Percentiles rank a stretch among this genome's conserved stretches.
Evolutionary conservation across 2,329 filamentous ascomycete species (phyloP).

Genomic region (Sclerotinia minor): DNA sequence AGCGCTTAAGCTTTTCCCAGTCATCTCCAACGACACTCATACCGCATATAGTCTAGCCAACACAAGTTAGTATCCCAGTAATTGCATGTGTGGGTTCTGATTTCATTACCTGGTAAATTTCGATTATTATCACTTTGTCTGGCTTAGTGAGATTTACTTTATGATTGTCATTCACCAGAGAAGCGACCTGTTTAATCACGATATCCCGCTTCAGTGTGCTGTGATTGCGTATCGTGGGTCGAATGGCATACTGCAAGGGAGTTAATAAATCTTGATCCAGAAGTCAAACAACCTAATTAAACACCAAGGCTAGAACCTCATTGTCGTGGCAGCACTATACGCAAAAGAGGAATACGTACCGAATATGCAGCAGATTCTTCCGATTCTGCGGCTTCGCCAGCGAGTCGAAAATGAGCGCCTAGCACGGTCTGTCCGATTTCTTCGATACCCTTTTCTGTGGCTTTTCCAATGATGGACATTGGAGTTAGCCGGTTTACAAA

Average conservation of each 20-base stretch:
- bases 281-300: slow-evolving; percentile 16
- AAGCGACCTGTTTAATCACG: slow-evolving; percentile 68
- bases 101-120: slow-evolving; percentile 69
- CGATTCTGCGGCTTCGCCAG: slow-evolving; percentile 38
- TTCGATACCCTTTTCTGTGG: slow-evolving; percentile 66
- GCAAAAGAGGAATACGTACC: slow-evolving; percentile 25
- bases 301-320: slow-evolving; percentile 9
- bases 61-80: slow-evolving; percentile 28
- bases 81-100: slow-evolving; percentile 19
- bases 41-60: slow-evolving; percentile 66
- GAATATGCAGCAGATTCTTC: slow-evolving; percentile 32
- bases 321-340: slow-evolving; percentile 17
- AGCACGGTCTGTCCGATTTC: slow-evolving; percentile 65
- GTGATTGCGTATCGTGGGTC: slow-evolving; percentile 74
- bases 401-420: slow-evolving; percentile 56
- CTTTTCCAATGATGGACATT: slow-evolving; percentile 58
- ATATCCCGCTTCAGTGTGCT: slow-evolving; percentile 64
- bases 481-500: slow-evolving; percentile 64
- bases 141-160: slow-evolving; percentile 77
- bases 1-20: slow-evolving; percentile 73
- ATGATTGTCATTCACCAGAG: slow-evolving; percentile 56
- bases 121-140: slow-evolving; percentile 76
- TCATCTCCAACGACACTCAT: slow-evolving; percentile 73
- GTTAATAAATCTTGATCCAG: slow-evolving; percentile 11
- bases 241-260: slow-evolving; percentile 74